Evolutionary conservation across 345 rosid species (phyloP), one percentile per base, ranked within the genome.

Genomic region (Chamaenerion angustifolium): DNA sequence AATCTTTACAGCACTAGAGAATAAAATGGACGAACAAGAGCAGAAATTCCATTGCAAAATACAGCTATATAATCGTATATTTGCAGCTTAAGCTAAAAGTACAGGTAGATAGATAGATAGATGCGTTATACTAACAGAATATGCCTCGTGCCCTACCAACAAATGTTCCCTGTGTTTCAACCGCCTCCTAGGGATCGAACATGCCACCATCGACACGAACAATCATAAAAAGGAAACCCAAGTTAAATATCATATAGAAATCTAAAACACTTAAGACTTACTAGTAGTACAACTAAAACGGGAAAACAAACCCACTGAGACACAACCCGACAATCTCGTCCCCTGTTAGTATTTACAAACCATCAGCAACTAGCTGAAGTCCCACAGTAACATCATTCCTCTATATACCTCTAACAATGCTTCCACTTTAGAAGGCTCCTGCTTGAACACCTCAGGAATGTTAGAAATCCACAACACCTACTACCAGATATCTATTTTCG

Each of bases 31-130:
- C n/a, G 25, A 18, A 48, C 12, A 23, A 25, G n/a, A 40, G 40
- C 35, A 49, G 16, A 25, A 49, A 13, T 49, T 23, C 35, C 16
- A 49, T 45, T 14, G 52, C 16, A 49, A 16, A 49, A 49, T 49
- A 48, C n/a, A n/a, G n/a, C n/a, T n/a, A n/a, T n/a, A n/a, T n/a
- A n/a, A n/a, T n/a, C n/a, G n/a, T n/a, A n/a, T n/a, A n/a, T n/a
- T n/a, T n/a, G n/a, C n/a, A n/a, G n/a, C n/a, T n/a, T n/a, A n/a
- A n/a, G n/a, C n/a, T n/a, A n/a, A n/a, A n/a, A n/a, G n/a, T n/a
- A n/a, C 17, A 48, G 31, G 27, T 48, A 18, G 8, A 8, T 19
- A 21, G 18, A 19, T 35, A 48, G n/a, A 47, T 47, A 47, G 3
- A 3, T 31, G 37, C 50, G 4, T 19, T 6, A 19, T 19, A 18